These are phyloP conservation scores for Pelargonium australe DNA, from an alignment of 441 rosid genomes.

Conservation along the genomic window DNA sequence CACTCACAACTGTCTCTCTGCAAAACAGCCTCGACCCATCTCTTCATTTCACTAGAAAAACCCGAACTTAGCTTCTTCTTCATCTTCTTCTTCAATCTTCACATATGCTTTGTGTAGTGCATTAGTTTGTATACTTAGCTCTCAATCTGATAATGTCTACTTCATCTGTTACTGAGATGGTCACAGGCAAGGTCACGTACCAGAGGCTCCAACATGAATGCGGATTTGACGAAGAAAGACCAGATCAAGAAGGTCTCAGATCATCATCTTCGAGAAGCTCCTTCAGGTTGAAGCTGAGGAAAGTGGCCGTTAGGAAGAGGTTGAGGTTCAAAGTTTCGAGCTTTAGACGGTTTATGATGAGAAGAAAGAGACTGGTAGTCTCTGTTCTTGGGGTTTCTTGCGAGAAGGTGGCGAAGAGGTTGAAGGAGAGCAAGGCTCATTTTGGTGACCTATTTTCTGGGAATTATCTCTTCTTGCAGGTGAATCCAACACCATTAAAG, in stretches of 20 bases:
- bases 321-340: slow-evolving; percentile 48
- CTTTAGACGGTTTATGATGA: slow-evolving; percentile 44
- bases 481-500: not conserved
- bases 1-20: slow-evolving; percentile 4
- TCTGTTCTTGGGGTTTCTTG: slow-evolving; percentile 29
- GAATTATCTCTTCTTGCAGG: slow-evolving; percentile 73
- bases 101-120: not conserved
- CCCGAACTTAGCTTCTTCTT: not conserved
- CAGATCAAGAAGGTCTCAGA: slow-evolving; percentile 11
- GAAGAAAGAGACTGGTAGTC: slow-evolving; percentile 34
- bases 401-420: slow-evolving; percentile 49
- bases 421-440: slow-evolving; percentile 61
- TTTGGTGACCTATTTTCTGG: slow-evolving; percentile 85
- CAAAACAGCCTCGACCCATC: not conserved
- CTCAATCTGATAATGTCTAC: not conserved
- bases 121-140: no score
- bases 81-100: not conserved
- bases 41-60: not conserved
- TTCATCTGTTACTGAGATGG: slow-evolving; percentile 18
- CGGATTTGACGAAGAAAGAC: slow-evolving; percentile 18
- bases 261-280: slow-evolving; percentile 19
- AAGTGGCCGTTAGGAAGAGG: slow-evolving; percentile 37
- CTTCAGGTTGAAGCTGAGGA: slow-evolving; percentile 27
- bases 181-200: slow-evolving; percentile 24
- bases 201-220: slow-evolving; percentile 37